These are phyloP conservation scores for Fusarium nygamai DNA, from an alignment of 2,329 filamentous ascomycete genomes.

Conservation along the genomic window DNA sequence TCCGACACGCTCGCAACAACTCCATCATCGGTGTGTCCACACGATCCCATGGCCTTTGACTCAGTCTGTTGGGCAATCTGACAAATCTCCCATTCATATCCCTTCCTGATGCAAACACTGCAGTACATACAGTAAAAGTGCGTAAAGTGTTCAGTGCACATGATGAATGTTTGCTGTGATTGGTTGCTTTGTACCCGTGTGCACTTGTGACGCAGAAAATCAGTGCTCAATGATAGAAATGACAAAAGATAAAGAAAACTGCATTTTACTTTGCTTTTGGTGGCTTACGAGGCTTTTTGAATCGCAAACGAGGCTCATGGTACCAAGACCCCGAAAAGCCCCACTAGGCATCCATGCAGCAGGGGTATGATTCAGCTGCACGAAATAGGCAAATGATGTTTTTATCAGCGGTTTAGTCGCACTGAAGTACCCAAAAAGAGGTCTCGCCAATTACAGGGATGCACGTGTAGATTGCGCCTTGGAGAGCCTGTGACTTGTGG, in stretches of 20 bases:
- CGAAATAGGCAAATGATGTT: neutral
- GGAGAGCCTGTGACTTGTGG: neutral
- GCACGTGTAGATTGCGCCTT: neutral
- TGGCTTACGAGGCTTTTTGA: neutral
- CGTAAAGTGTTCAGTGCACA: conserved; percentile 18
- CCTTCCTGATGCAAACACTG: conserved; percentile 1
- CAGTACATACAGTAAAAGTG: conserved; percentile 18
- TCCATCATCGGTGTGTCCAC: conserved; percentile 6
- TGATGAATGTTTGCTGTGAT: neutral
- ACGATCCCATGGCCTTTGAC: conserved; percentile 15
- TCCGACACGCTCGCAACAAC: conserved; percentile 5
- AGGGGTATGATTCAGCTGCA: conserved; percentile 10
- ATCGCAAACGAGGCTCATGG: neutral
- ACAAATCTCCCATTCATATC: conserved; percentile 10
- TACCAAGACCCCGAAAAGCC: neutral
- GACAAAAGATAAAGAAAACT: neutral
- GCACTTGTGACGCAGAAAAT: neutral
- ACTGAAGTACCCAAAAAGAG: conserved; percentile 11
- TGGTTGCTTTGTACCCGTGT: no score
- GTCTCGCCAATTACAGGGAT: conserved; percentile 1
- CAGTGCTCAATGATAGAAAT: no score
- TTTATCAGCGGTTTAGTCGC: neutral
- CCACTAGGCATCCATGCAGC: neutral
- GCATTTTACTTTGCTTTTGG: neutral
- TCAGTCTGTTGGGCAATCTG: neutral